Conservation (phyloP, 441 rosid species). For the Euphorbia schlechtendalii region DNA sequence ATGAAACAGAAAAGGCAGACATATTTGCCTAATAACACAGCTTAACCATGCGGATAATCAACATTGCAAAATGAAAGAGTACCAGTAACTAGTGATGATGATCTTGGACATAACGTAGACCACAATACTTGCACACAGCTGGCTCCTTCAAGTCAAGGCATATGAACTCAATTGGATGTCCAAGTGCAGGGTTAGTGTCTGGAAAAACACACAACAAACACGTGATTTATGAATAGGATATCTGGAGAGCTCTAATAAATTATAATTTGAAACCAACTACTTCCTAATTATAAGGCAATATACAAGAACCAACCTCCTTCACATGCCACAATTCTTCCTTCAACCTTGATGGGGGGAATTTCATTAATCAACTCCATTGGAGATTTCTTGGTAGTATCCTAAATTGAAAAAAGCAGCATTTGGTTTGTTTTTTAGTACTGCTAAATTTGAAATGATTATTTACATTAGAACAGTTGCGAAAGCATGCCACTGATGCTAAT, state of each 20-base stretch:
- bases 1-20: not conserved
- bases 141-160: constrained; percentile 86
- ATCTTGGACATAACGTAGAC: constrained; percentile 83
- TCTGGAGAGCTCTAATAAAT: not conserved
- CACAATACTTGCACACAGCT: constrained; percentile 92
- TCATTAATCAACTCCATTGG: constrained; percentile 97
- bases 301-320: constrained; percentile 77
- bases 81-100: constrained; percentile 64
- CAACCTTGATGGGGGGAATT: constrained; percentile 93
- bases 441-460: not conserved
- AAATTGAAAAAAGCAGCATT: constrained; percentile 12
- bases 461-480: not conserved
- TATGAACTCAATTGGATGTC: constrained; percentile 96
- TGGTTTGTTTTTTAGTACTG: not conserved
- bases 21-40: not conserved
- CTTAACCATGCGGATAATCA: not conserved
- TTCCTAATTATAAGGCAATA: not conserved
- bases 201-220: constrained; percentile 14
- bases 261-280: not conserved
- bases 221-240: not conserved
- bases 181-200: constrained; percentile 84
- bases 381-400: constrained; percentile 88
- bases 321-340: constrained; percentile 91
- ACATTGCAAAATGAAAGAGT: not conserved
- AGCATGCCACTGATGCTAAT: not conserved